Evolutionary conservation across 257 asterid species (phyloP).

Genomic region (Verbascum thapsus): DNA sequence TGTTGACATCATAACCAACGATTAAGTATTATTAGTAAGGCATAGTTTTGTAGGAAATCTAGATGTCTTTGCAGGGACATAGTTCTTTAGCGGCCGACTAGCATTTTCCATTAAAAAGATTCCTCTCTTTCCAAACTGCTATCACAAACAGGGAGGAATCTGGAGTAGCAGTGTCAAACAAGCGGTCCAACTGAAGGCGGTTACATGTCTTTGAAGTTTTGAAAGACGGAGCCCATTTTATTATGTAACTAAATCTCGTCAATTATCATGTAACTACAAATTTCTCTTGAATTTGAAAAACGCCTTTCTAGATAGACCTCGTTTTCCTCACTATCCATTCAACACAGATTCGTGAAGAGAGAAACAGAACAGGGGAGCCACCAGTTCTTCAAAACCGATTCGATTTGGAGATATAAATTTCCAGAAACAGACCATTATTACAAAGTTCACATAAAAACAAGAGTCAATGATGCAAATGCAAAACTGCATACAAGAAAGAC

Average conservation of each 20-base stretch:
- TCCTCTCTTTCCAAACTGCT: neutral
- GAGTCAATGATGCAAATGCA: neutral
- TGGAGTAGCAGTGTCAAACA: constrained; percentile 1
- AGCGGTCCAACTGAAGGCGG: constrained; percentile 1
- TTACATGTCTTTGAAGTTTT: neutral
- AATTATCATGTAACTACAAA: constrained; percentile 1
- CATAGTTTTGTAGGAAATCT: neutral
- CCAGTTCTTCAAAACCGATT: neutral
- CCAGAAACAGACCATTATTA: neutral
- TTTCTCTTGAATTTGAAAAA: neutral
- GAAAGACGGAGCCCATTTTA: neutral
- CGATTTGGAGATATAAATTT: neutral
- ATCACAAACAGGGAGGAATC: neutral
- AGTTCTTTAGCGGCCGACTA: neutral
- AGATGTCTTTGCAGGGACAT: neutral
- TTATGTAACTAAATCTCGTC: neutral
- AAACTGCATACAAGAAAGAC: neutral
- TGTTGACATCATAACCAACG: neutral
- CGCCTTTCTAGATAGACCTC: neutral
- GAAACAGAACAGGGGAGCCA: neutral
- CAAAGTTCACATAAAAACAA: neutral
- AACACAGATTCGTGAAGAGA: neutral
- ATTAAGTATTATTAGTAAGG: neutral
- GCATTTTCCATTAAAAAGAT: neutral
- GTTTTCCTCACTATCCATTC: neutral